Evolutionary conservation across 345 rosid species (phyloP).

Genomic region (Citrus sp.): DNA sequence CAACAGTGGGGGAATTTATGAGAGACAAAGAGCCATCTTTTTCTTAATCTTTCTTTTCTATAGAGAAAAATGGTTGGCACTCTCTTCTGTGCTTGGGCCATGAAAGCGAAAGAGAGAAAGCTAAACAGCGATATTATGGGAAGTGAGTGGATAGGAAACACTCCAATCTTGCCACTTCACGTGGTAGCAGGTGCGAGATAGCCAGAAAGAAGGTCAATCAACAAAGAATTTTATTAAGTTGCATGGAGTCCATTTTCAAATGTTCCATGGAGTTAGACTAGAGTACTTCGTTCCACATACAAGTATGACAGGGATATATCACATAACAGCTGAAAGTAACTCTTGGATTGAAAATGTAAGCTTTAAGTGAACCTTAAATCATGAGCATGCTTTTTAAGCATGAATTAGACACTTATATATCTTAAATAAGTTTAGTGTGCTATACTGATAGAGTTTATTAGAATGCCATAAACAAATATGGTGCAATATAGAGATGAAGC

Average conservation of each 20-base stretch:
- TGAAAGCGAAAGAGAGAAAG: slow-evolving; percentile 21
- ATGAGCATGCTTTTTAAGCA: too few species aligned
- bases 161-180: slow-evolving; percentile 35
- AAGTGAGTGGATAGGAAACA: slow-evolving; percentile 32
- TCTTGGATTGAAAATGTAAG: too few species aligned
- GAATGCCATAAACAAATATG: too few species aligned
- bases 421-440: too few species aligned
- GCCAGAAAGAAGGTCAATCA: slow-evolving; percentile 11
- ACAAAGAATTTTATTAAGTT: not conserved
- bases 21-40: slow-evolving; percentile 28
- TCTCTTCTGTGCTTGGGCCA: slow-evolving; percentile 13
- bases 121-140: slow-evolving; percentile 20
- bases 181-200: slow-evolving; percentile 25
- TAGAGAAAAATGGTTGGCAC: slow-evolving; percentile 5
- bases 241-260: slow-evolving; percentile 11
- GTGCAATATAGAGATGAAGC: too few species aligned
- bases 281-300: not conserved
- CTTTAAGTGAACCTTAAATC: too few species aligned
- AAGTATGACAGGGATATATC: too few species aligned
- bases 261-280: not conserved
- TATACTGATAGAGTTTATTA: too few species aligned
- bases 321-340: not conserved
- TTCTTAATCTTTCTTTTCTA: slow-evolving; percentile 9
- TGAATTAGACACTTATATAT: too few species aligned
- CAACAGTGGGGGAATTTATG: slow-evolving; percentile 28